Percentiles rank a stretch among this genome's conserved stretches.
phyloP scores from a whole-genome alignment of 371 early-diverging fungal genomes.

The Rhizopus sp. region DNA sequence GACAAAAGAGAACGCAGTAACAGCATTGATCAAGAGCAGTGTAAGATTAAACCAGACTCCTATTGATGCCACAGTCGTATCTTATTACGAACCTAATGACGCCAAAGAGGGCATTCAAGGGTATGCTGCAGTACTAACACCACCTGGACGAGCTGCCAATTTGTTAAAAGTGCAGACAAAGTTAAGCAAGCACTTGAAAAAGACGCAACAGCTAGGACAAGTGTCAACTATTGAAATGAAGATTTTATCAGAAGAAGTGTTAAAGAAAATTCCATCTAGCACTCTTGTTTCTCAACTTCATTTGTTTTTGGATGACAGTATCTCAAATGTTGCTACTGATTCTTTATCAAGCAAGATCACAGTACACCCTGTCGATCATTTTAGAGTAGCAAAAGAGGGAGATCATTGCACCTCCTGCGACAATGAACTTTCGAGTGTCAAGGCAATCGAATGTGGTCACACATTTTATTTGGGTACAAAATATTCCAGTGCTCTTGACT shows the following conservation, averaged over 20 bases:
- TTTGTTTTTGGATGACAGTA: slow-evolving; percentile 36
- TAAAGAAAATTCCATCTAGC: no score
- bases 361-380: slow-evolving; percentile 48
- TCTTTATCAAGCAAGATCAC: neutral
- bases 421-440: slow-evolving; percentile 43
- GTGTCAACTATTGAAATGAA: slow-evolving; percentile 22
- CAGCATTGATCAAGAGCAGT: neutral
- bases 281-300: slow-evolving; percentile 11
- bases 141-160: slow-evolving; percentile 26
- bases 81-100: neutral
- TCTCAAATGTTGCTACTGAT: neutral
- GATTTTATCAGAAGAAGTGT: neutral
- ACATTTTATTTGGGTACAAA: slow-evolving; percentile 90
- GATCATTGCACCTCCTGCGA: slow-evolving; percentile 70
- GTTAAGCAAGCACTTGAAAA: slow-evolving; percentile 27
- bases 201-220: slow-evolving; percentile 12
- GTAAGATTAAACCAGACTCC: neutral
- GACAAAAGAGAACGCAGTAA: neutral
- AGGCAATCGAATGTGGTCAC: slow-evolving; percentile 90
- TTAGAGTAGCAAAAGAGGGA: slow-evolving; percentile 58
- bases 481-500: slow-evolving; percentile 74
- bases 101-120: slow-evolving; percentile 9
- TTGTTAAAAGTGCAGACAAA: slow-evolving; percentile 34
- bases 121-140: slow-evolving; percentile 27
- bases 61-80: slow-evolving; percentile 5